Evolutionary conservation across 2,329 filamentous ascomycete genomes (phyloP).

Genomic region (Neoarthrinium moseri): DNA sequence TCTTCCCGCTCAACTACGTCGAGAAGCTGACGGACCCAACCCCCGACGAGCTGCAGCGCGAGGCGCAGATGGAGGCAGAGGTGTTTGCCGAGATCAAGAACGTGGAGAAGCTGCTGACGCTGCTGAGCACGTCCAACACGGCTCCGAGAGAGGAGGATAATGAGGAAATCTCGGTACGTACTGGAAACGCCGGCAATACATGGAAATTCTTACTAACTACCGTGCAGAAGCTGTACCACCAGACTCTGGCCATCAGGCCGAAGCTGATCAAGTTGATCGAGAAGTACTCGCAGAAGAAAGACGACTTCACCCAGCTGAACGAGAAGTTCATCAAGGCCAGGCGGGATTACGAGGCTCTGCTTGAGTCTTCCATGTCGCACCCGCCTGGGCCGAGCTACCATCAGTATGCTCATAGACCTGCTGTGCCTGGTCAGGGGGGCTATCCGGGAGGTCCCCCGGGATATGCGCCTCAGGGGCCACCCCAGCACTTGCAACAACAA

Average conservation of each 20-base stretch:
- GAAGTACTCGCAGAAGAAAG: slow-evolving; percentile 99
- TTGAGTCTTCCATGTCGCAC: slow-evolving; percentile 95
- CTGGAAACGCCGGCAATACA: not conserved
- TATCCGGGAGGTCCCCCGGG: slow-evolving; percentile 27
- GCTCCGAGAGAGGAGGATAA: slow-evolving; percentile 85
- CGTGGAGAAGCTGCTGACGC: slow-evolving; percentile 71
- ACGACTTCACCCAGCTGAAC: slow-evolving; percentile 97
- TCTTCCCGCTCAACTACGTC: slow-evolving; percentile 98
- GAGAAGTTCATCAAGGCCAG: slow-evolving; percentile 99
- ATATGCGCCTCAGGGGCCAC: slow-evolving; percentile 41
- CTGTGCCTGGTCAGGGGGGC: slow-evolving; percentile 31
- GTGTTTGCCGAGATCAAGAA: slow-evolving; percentile 66
- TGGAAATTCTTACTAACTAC: slow-evolving; percentile 28
- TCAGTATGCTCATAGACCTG: slow-evolving; percentile 59
- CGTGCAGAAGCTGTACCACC: slow-evolving; percentile 77
- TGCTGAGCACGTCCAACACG: slow-evolving; percentile 84
- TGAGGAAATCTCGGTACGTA: slow-evolving; percentile 83
- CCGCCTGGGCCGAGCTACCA: slow-evolving; percentile 79
- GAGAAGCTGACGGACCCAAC: slow-evolving; percentile 96
- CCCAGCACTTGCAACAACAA: slow-evolving; percentile 44
- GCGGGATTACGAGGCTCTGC: slow-evolving; percentile 91
- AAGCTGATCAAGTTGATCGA: slow-evolving; percentile 98
- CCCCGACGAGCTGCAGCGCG: slow-evolving; percentile 86
- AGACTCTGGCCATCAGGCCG: slow-evolving; percentile 88
- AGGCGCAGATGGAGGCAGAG: slow-evolving; percentile 89